Conservation (phyloP, 2,329 filamentous ascomycete species). For the Stagonosporopsis cucurbitacearum region DNA sequence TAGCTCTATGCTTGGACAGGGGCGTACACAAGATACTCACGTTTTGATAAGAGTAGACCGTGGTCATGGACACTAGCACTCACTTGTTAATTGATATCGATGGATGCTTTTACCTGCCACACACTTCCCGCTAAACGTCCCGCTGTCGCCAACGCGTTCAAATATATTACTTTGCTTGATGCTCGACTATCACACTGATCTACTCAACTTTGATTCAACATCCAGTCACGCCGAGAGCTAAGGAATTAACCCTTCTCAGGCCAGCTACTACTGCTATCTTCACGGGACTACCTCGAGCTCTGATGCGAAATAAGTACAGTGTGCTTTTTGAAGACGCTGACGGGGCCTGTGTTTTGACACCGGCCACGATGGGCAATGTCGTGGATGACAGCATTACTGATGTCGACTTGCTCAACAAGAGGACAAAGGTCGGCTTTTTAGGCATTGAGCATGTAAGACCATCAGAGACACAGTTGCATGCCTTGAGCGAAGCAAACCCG, state of each 20-base stretch:
- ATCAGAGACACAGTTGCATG: not conserved
- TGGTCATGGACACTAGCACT: not conserved
- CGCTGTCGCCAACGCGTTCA: not conserved
- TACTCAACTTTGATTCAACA: not conserved
- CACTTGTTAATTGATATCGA: not conserved
- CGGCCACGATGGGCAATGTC: not conserved
- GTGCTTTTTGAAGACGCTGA: not conserved
- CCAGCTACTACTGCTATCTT: not conserved
- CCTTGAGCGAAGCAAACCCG: not conserved
- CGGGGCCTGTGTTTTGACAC: not conserved
- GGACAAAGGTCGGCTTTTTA: constrained; percentile 7
- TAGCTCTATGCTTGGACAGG: not conserved
- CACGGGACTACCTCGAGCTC: not conserved
- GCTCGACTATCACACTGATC: not conserved
- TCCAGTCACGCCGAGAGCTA: not conserved
- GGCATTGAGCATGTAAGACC: not conserved
- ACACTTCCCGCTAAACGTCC: not conserved
- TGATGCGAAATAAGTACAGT: not conserved
- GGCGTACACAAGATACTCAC: not conserved
- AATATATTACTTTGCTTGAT: not conserved
- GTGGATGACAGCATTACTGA: not conserved
- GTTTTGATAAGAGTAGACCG: not conserved
- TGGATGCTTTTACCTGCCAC: not conserved
- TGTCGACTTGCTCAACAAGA: constrained; percentile 13
- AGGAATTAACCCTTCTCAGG: too few species aligned